phyloP scores from a whole-genome alignment of 768 basidiomycete genomes.

The Leccinum obscurum region DNA sequence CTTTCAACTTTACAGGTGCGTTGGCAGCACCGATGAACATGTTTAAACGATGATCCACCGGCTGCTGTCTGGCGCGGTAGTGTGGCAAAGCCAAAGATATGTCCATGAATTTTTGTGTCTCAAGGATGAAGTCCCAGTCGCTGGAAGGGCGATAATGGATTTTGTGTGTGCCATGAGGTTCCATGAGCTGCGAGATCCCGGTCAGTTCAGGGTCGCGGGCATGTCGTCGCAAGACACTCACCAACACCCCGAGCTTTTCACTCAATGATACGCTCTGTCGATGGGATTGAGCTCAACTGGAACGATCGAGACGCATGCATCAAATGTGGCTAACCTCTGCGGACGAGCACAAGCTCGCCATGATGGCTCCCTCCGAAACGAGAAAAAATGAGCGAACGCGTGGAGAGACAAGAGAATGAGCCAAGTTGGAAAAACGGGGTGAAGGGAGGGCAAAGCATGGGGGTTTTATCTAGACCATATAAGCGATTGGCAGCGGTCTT shows the following conservation, averaged over 20 bases:
- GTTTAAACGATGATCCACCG: slow-evolving; percentile 67
- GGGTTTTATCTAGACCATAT: slow-evolving; percentile 16
- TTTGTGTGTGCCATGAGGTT: slow-evolving; percentile 54
- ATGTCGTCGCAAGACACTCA: not conserved
- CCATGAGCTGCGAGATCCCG: slow-evolving; percentile 22
- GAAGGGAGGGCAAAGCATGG: slow-evolving; percentile 1
- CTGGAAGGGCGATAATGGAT: slow-evolving; percentile 61
- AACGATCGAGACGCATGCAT: not conserved
- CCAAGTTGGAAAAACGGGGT: slow-evolving; percentile 8
- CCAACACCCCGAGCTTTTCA: slow-evolving; percentile 20
- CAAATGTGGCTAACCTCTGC: slow-evolving; percentile 26
- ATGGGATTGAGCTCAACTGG: slow-evolving; percentile 1
- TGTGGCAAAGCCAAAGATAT: slow-evolving; percentile 72
- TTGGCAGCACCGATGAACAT: slow-evolving; percentile 60
- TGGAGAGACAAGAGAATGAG: slow-evolving; percentile 1
- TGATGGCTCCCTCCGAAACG: slow-evolving; percentile 16
- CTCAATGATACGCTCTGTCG: slow-evolving; percentile 25
- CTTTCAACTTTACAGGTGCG: slow-evolving; percentile 64
- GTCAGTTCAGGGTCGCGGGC: not conserved
- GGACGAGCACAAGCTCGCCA: slow-evolving; percentile 28
- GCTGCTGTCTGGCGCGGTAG: slow-evolving; percentile 74
- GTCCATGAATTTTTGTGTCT: slow-evolving; percentile 53
- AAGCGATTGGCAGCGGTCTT: slow-evolving; percentile 12
- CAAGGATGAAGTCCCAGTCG: slow-evolving; percentile 70
- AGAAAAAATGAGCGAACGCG: not conserved